A percentile compares a stretch with the other conserved stretches of the same genome.
phyloP scores from a whole-genome alignment of 2,329 filamentous ascomycete genomes.

The Cladophialophora bantiana region DNA sequence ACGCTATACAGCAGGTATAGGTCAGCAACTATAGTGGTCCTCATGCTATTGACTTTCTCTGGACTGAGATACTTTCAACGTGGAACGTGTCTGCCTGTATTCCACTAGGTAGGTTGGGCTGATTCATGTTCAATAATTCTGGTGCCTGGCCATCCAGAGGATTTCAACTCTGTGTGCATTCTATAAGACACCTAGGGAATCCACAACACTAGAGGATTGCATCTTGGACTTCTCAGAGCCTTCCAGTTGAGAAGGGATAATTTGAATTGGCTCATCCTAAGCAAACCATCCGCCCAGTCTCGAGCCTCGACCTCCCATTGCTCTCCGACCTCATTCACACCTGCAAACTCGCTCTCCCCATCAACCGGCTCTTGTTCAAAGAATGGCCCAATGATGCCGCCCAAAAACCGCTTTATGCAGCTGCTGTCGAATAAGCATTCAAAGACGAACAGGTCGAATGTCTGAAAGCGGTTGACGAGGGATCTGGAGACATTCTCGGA shows the following conservation, averaged over 20 bases:
- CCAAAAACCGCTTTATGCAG: conserved; percentile 10
- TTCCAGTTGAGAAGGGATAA: not conserved
- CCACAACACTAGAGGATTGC: not conserved
- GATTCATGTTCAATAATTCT: not conserved
- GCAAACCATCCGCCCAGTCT: conserved; percentile 2
- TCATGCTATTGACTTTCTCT: not conserved
- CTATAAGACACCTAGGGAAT: too few relatives aligned
- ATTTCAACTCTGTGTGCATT: not conserved
- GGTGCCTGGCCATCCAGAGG: not conserved
- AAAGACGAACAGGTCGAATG: not conserved
- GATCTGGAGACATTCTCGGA: conserved; percentile 5
- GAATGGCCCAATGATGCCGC: conserved; percentile 13
- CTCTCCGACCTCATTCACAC: conserved; percentile 7
- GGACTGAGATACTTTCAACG: not conserved
- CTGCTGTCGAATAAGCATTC: not conserved
- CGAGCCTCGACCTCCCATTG: conserved; percentile 2
- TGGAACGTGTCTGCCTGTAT: not conserved
- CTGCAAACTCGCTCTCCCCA: conserved; percentile 4
- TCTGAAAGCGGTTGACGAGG: not conserved
- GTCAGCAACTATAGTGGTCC: too few relatives aligned
- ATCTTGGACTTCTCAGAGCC: not conserved
- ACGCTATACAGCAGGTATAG: too few relatives aligned
- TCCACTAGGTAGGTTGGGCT: not conserved
- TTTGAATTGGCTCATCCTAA: not conserved
- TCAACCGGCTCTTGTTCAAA: conserved; percentile 11